Conservation (phyloP, 2,329 filamentous ascomycete species). For the Calonectria fujianensis region DNA sequence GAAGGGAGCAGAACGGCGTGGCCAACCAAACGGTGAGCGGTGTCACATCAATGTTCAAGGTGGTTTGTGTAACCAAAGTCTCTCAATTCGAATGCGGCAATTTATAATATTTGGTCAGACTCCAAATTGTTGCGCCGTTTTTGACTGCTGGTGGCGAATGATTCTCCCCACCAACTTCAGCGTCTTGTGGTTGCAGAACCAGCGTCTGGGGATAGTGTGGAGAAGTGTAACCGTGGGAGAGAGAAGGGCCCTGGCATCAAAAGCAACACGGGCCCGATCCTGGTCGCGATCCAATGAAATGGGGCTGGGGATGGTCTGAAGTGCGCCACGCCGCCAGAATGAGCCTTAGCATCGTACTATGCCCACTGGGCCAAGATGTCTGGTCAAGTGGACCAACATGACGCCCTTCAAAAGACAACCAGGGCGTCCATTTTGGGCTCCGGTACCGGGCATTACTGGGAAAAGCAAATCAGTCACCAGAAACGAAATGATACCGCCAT, state of each 20-base stretch:
- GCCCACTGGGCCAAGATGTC: not conserved
- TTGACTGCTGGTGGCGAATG: not conserved
- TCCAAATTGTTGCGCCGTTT: not conserved
- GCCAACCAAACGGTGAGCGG: not conserved
- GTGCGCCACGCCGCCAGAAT: constrained; percentile 21
- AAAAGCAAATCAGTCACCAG: constrained; percentile 4
- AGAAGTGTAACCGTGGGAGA: not conserved
- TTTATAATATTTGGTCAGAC: not conserved
- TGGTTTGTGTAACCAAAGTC: not conserved
- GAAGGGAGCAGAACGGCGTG: not conserved
- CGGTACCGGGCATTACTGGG: constrained; percentile 12
- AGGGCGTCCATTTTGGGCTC: constrained; percentile 4
- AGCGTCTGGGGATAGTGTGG: constrained; percentile 11
- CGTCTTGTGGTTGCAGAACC: too few species aligned
- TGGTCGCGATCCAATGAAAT: not conserved
- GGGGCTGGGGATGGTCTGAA: not conserved
- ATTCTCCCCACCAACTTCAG: not conserved
- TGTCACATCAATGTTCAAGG: not conserved
- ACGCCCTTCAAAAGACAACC: constrained; percentile 25
- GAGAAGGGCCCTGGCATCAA: not conserved
- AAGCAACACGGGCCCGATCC: not conserved
- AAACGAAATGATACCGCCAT: constrained; percentile 13
- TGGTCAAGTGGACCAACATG: constrained; percentile 27
- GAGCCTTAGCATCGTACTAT: constrained; percentile 20
- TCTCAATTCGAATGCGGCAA: not conserved